Evolutionary conservation across 73 alveolate genomes (phyloP), one percentile per base, ranked within the genome.

Genomic region (Paramecium pentaurelia): DNA sequence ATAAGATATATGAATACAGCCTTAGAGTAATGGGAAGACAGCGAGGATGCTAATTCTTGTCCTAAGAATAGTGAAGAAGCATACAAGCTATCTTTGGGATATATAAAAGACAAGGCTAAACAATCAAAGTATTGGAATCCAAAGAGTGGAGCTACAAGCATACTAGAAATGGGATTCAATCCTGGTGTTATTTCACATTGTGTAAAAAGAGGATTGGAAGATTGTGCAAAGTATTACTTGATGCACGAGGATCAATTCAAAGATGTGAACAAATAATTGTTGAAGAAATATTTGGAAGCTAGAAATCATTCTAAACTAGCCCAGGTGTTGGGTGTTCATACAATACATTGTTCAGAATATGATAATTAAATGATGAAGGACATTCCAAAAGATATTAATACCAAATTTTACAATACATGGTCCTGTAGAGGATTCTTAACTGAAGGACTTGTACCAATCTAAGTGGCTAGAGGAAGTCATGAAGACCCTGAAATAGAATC

Each of bases 341-440:
- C 91, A 80, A 80, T 80, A 22, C 91, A 80, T 49, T 80, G 91
- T 80, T 80, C 91, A 44, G 91, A 80, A 49, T 42, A 40, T 27
- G 91, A 80, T 27, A 80, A 42, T 42, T 18, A 80, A 80, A 44
- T 45, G 49, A 25, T 80, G 71, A 44, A 80, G 71, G 44, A 49
- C 11, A 49, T 42, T 20, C 91, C 91, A 9, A 40, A 80, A 1
- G 75, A 80, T 18, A 27, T 10, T 38, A 80, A 40, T 22, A 45
- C 71, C 8, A 80, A 80, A 38, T 49, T 80, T 44, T 80, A 80
- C 32, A 80, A 80, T 37, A 80, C 91, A 80, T 80, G 91, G 91
- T 80, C 91, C 14, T 80, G 91, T 42, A 80, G 91, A 80, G 91
- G 91, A 45, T 80, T 80, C 91, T 28, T 80, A n/a, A 80, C 91